Base-by-base conservation (phyloP, 768 basidiomycete species). In the Obba rivulosa region DNA sequence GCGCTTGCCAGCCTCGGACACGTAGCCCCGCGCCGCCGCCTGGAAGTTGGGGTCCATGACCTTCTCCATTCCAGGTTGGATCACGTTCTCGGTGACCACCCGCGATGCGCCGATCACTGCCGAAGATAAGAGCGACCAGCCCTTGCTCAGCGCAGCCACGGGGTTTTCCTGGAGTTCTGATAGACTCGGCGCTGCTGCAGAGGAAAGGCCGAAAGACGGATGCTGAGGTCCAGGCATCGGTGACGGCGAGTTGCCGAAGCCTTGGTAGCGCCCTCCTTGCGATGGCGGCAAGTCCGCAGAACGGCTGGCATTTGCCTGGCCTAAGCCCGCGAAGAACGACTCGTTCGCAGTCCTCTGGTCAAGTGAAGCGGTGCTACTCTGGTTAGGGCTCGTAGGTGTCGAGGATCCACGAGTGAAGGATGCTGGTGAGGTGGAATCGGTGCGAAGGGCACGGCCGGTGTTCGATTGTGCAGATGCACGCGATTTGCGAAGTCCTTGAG, bases 91-190 rank as follows among this genome's bases (percentile, higher is more conserved):
- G 55, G 80, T 78, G 42, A 97, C 88, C 16, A 69, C 86, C 58
- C 80, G 80, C 4, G 83, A 78, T 17, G 93, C 93, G 43, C 85
- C 87, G 1, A 69, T 78, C 13, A 98, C 84, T 28, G 83, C 92
- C 0, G 87, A 78, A 23, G 91, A 87, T 62, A 99, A 85, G n/a
- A 98, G 68, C 21, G 92, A 91, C 96, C 96, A 98, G 39, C 94
- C 92, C 70, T 97, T 97, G 58, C 80, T 80, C 13, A 97, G 66
- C 0, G 95, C 94, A 8, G 79, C 82, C 34, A 85, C 66, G 0
- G 95, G 95, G 61, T 92, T 91, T 39, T 86, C 80, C 63, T 95
- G 90, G 24, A 98, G 68, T 17, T 99, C 94, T 36, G 71, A 66
- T 2, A 97, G 62, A 0, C 83, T 76, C 0, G 95, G 95, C 10